Percentiles rank a stretch among this genome's conserved stretches.
Evolutionary conservation across 1,284 basidiomycete species (phyloP).

Genomic region (Ustilago vetiveriae): DNA sequence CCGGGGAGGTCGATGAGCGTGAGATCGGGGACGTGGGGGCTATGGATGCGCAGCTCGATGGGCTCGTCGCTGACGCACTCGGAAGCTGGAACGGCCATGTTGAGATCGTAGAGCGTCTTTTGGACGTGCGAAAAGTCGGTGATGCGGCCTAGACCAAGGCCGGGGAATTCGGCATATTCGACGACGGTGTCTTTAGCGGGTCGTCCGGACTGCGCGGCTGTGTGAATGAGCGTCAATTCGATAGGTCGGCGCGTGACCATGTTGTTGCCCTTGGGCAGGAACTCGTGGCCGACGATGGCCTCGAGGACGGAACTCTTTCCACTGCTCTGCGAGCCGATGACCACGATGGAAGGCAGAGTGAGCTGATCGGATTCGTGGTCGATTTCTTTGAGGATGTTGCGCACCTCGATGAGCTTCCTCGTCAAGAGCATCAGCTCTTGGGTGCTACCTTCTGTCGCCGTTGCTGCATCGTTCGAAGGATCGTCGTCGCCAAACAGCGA

Average conservation of each 20-base stretch:
- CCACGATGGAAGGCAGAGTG: slow-evolving; percentile 94
- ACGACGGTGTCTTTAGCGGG: slow-evolving; percentile 70
- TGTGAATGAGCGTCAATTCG: slow-evolving; percentile 95
- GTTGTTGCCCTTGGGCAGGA: slow-evolving; percentile 97
- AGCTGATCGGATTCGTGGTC: slow-evolving; percentile 84
- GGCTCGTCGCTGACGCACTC: slow-evolving; percentile 93
- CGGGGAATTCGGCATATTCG: slow-evolving; percentile 95
- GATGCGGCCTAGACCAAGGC: slow-evolving; percentile 85
- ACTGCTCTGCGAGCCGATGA: slow-evolving; percentile 96
- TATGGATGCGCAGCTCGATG: slow-evolving; percentile 95
- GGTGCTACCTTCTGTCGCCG: slow-evolving; percentile 22
- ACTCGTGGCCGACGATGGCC: slow-evolving; percentile 96
- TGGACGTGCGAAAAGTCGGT: slow-evolving; percentile 90
- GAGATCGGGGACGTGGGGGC: slow-evolving; percentile 92
- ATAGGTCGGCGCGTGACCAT: slow-evolving; percentile 99
- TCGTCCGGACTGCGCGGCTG: slow-evolving; percentile 63
- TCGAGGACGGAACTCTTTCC: slow-evolving; percentile 98
- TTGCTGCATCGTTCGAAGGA: slow-evolving; percentile 2
- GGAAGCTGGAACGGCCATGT: slow-evolving; percentile 86
- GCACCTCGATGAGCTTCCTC: slow-evolving; percentile 92
- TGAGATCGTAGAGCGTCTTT: slow-evolving; percentile 90
- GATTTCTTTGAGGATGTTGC: slow-evolving; percentile 89
- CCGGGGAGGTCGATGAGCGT: slow-evolving; percentile 97
- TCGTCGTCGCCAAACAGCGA: slow-evolving; percentile 42
- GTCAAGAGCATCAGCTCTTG: slow-evolving; percentile 85